Base-by-base conservation (phyloP, 208 protist species). In the Tritrichomonas musculus region DNA sequence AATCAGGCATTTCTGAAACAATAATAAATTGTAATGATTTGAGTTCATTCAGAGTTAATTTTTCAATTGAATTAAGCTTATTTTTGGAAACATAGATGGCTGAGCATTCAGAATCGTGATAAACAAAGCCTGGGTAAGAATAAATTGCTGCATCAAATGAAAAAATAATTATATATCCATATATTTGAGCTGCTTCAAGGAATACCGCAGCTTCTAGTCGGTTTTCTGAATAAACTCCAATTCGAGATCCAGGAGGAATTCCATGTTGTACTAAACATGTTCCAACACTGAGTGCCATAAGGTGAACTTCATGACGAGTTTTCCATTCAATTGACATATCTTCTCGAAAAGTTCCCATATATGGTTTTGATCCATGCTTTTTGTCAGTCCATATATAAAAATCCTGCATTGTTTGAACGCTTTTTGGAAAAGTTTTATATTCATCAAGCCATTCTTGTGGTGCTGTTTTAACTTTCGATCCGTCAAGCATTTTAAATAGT, bases 201-300 rank as follows among this genome's bases (percentile, higher is more conserved):
- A 88, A 88, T 20, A 88, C 44, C 14, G 17, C 77, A 27, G 47
- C 33, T 49, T 88, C 77, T 33, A 88, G 47, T 44, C 77, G 77
- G 39, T 88, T 88, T 36, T 88, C 77, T 11, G 27, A 41, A 39
- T 88, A 88, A 88, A 88, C 77, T 20, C 77, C 77, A 88, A 88
- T 49, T 88, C 77, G 44, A 39, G 33, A 25, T 3, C 77, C 77
- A 57, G 4, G 13, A 2, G 9, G 9, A 33, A 88, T 13, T 3
- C 77, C 77, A 47, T 39, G 25, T 33, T 20, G 14, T 8, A 88
- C 5, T 39, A 88, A 57, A 33, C 14, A 57, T 9, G 77, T 39
- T 4, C 77, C 77, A 53, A 88, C 13, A 39, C 27, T 20, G 0
- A 88, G 41, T 11, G 77, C 77, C 27, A 60, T 39, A 8, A 47